Conservation (phyloP, 2,329 filamentous ascomycete species). For the Alternaria sp. region DNA sequence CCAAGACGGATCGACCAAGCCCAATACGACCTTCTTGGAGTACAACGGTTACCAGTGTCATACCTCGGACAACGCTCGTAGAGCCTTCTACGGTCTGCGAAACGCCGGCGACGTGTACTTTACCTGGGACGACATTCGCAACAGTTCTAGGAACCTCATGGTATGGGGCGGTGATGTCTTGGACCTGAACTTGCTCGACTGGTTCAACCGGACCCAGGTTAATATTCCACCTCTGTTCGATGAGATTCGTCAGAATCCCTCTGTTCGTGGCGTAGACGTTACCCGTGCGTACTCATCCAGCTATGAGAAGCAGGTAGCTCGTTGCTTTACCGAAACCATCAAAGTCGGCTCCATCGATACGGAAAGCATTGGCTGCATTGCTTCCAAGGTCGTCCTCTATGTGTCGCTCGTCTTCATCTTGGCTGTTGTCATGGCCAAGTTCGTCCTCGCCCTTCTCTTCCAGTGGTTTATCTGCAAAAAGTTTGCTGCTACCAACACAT, state of each 20-base stretch:
- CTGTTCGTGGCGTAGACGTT: conserved; percentile 83
- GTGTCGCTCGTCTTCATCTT: conserved; percentile 91
- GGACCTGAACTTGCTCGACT: conserved; percentile 85
- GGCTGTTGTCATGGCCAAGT: conserved; percentile 84
- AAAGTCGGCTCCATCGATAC: conserved; percentile 96
- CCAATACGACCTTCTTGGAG: conserved; percentile 76
- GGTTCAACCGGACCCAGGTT: conserved; percentile 88
- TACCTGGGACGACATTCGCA: conserved; percentile 93
- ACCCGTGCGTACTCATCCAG: conserved; percentile 85
- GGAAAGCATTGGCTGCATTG: conserved; percentile 95
- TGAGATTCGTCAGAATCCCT: conserved; percentile 74
- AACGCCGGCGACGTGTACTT: conserved; percentile 90
- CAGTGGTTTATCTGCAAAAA: conserved; percentile 94
- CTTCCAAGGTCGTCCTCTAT: conserved; percentile 95
- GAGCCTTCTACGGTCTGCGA: conserved; percentile 76
- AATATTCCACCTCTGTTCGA: conserved; percentile 78
- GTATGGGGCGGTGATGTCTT: conserved; percentile 95
- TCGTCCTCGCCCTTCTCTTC: conserved; percentile 87
- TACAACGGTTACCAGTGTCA: conserved; percentile 92
- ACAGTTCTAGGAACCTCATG: conserved; percentile 85
- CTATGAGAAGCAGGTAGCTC: conserved; percentile 79
- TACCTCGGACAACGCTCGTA: conserved; percentile 72
- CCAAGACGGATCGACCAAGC: conserved; percentile 84
- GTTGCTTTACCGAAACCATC: conserved; percentile 92
- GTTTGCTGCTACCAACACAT: conserved; percentile 86